Evolutionary conservation across 73 alveolate species (phyloP).

Genomic region (Diophrys appendiculata): DNA sequence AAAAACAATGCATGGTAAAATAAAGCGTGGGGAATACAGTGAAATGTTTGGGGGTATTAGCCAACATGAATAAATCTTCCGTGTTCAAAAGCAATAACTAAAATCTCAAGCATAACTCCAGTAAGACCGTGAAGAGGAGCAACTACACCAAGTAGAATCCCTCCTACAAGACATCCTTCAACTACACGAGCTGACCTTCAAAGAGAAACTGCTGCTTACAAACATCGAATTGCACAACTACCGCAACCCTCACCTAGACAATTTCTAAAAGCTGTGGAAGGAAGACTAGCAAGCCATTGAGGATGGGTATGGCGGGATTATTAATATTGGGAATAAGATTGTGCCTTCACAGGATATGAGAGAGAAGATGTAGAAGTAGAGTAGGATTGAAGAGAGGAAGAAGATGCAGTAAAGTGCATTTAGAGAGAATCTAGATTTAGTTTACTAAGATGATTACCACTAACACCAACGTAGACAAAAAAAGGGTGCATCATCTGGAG

Average conservation of each 20-base stretch:
- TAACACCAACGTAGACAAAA: background rate
- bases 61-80: background rate
- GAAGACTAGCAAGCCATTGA: too few species aligned
- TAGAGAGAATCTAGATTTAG: background rate
- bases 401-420: background rate
- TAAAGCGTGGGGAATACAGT: background rate
- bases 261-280: slow-evolving; percentile 1
- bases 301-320: background rate
- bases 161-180: background rate
- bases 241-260: background rate
- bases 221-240: background rate
- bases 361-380: background rate
- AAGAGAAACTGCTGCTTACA: background rate
- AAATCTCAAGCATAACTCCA: background rate
- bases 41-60: background rate
- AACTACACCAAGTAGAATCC: background rate
- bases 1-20: background rate
- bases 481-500: background rate
- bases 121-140: background rate
- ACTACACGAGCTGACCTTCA: slow-evolving; percentile 8
- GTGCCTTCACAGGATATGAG: background rate
- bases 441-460: background rate
- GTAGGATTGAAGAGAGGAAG: background rate
- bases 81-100: background rate
- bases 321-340: background rate